Conservation (phyloP, 2,329 filamentous ascomycete genomes). For the Clonostachys byssicola region DNA sequence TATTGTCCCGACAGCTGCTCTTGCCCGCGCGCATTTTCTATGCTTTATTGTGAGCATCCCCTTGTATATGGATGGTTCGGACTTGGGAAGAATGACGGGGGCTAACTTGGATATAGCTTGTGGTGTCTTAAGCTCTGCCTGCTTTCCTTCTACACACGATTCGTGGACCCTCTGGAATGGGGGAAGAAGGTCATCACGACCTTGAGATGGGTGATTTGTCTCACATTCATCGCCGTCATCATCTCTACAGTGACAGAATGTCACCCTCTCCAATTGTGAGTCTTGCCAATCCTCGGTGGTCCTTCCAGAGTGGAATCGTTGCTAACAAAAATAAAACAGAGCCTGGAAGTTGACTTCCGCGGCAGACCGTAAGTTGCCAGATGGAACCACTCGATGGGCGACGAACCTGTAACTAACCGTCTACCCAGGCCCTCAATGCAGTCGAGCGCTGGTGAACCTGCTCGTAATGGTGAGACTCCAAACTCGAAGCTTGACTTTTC, state of each 20-base stretch:
- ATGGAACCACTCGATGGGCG: no score
- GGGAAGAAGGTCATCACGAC: constrained; percentile 11
- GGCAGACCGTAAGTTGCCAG: no score
- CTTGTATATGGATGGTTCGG: not conserved
- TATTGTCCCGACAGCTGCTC: constrained; percentile 16
- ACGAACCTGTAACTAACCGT: not conserved
- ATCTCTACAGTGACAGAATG: constrained; percentile 18
- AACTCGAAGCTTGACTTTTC: no score
- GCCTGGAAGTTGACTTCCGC: not conserved
- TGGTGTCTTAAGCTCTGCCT: constrained; percentile 21
- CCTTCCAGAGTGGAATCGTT: no score
- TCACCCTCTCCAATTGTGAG: constrained; percentile 9
- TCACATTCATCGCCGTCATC: constrained; percentile 16
- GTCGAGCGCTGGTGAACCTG: constrained; percentile 16
- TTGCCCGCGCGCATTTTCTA: constrained; percentile 20
- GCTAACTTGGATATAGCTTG: constrained; percentile 9
- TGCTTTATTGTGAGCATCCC: constrained; percentile 16
- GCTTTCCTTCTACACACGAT: constrained; percentile 21
- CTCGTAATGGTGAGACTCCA: constrained; percentile 11
- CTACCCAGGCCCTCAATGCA: constrained; percentile 5
- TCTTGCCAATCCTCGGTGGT: no score
- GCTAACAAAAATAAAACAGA: constrained; percentile 9
- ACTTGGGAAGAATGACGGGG: not conserved
- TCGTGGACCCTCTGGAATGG: constrained; percentile 13
- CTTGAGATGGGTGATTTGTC: constrained; percentile 17